A percentile compares a stretch with the other conserved stretches of the same genome.
These are phyloP conservation scores for Ustilago bromivora DNA, from an alignment of 1,284 basidiomycete genomes.

Conservation along the genomic window DNA sequence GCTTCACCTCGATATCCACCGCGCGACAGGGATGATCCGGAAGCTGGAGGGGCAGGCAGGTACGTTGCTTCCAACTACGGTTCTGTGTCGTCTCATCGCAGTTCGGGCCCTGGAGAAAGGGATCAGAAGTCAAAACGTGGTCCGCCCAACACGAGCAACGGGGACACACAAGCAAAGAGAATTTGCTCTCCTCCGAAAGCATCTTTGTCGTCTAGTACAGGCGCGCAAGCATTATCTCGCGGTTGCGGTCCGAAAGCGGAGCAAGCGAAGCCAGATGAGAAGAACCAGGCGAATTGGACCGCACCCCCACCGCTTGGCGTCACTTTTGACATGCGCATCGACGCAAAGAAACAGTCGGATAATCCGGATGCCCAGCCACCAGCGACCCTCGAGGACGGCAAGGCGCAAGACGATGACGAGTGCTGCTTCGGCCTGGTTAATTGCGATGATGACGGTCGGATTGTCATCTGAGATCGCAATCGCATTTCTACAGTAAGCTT, in stretches of 20 bases:
- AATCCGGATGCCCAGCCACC: too few relatives aligned
- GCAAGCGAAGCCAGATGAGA: neutral
- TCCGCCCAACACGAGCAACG: neutral
- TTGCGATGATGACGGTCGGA: conserved; percentile 36
- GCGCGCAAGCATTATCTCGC: neutral
- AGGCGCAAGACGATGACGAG: conserved; percentile 16
- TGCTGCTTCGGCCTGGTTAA: conserved; percentile 52
- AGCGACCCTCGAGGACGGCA: neutral
- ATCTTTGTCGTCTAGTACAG: neutral
- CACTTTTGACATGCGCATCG: conserved; percentile 23
- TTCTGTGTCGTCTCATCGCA: neutral
- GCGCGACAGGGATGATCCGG: neutral
- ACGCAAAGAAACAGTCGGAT: neutral
- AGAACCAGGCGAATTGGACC: neutral
- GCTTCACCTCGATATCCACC: neutral
- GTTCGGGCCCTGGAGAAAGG: neutral
- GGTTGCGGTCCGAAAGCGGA: neutral
- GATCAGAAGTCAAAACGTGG: neutral
- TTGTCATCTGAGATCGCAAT: conserved; percentile 25
- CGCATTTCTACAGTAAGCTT: neutral
- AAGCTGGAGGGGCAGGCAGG: neutral
- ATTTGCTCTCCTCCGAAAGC: neutral
- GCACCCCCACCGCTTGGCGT: conserved; percentile 2
- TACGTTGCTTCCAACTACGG: neutral
- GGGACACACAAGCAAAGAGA: neutral